Evolutionary conservation across 2,329 filamentous ascomycete species (phyloP).

Genomic region (Cytospora paraplurivora): DNA sequence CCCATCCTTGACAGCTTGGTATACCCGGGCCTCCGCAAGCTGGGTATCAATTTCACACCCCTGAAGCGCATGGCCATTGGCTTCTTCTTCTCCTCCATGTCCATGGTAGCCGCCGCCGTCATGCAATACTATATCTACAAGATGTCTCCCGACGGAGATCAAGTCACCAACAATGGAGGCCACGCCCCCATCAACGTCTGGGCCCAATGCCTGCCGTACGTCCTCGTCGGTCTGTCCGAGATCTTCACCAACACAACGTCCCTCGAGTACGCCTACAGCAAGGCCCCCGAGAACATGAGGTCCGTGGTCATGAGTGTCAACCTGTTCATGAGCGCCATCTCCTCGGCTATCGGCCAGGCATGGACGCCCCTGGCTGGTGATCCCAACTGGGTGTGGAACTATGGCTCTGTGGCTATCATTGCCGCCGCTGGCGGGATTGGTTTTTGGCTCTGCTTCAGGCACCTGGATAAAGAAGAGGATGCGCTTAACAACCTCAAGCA

Average conservation of each 20-base stretch:
- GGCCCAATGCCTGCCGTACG: constrained; percentile 55
- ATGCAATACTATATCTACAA: constrained; percentile 67
- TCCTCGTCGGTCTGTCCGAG: constrained; percentile 54
- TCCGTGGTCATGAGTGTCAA: constrained; percentile 72
- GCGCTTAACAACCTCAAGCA: constrained; percentile 63
- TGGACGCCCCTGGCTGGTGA: constrained; percentile 63
- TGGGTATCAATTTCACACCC: constrained; percentile 68
- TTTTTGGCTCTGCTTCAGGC: constrained; percentile 70
- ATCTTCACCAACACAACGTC: constrained; percentile 60
- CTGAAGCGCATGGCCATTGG: constrained; percentile 75
- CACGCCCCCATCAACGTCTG: constrained; percentile 67
- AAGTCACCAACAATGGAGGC: constrained; percentile 47
- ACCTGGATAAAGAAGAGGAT: constrained; percentile 70
- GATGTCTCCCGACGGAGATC: constrained; percentile 56
- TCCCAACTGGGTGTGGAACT: constrained; percentile 73
- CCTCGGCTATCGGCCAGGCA: constrained; percentile 70
- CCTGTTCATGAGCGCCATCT: constrained; percentile 71
- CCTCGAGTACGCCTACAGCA: constrained; percentile 76
- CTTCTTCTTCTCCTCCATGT: constrained; percentile 65
- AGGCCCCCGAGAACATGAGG: constrained; percentile 79
- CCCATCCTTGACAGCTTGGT: constrained; percentile 69
- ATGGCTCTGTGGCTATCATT: constrained; percentile 63
- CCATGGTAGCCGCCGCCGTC: constrained; percentile 61
- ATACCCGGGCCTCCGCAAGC: constrained; percentile 67
- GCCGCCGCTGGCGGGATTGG: constrained; percentile 61